A percentile compares a stretch with the other conserved stretches of the same genome.
Conservation (phyloP, 2,329 filamentous ascomycete species). For the Claviceps monticola region DNA sequence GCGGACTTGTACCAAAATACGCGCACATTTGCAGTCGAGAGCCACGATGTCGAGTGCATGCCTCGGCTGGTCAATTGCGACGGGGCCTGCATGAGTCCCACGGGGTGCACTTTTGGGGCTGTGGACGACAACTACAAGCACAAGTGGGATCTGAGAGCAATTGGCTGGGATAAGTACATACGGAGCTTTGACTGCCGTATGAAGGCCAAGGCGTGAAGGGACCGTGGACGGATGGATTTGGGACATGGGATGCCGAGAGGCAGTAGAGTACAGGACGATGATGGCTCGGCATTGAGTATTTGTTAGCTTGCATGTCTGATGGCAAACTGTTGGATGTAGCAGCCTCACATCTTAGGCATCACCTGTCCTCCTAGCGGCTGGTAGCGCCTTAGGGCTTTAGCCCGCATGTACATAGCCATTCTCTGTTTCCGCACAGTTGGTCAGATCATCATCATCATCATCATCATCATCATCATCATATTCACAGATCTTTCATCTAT, state of each 20-base stretch:
- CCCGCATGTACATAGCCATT: no score
- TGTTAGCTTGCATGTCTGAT: no score
- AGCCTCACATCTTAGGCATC: no score
- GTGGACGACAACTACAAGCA: slow-evolving; percentile 30
- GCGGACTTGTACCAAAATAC: slow-evolving; percentile 26
- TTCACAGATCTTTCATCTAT: no score
- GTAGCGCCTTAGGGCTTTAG: no score
- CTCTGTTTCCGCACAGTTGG: no score
- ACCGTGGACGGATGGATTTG: background rate
- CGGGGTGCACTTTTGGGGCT: slow-evolving; percentile 37
- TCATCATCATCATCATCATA: no score
- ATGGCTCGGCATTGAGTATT: background rate
- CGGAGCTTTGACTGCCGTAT: slow-evolving; percentile 20
- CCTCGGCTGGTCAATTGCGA: slow-evolving; percentile 28
- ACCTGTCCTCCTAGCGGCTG: no score
- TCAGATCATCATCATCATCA: no score
- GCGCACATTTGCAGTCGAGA: slow-evolving; percentile 37
- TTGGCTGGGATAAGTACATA: slow-evolving; percentile 29
- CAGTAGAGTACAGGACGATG: background rate
- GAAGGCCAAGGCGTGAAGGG: slow-evolving; percentile 1
- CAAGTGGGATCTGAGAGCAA: slow-evolving; percentile 32
- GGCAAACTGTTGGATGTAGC: no score
- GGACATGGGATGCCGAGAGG: background rate
- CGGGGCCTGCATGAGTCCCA: slow-evolving; percentile 33
- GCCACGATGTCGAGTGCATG: slow-evolving; percentile 33